Percentiles rank a stretch among this genome's conserved stretches.
phyloP scores from a whole-genome alignment of 2,329 filamentous ascomycete species.

The Botryosphaeria dothidea region DNA sequence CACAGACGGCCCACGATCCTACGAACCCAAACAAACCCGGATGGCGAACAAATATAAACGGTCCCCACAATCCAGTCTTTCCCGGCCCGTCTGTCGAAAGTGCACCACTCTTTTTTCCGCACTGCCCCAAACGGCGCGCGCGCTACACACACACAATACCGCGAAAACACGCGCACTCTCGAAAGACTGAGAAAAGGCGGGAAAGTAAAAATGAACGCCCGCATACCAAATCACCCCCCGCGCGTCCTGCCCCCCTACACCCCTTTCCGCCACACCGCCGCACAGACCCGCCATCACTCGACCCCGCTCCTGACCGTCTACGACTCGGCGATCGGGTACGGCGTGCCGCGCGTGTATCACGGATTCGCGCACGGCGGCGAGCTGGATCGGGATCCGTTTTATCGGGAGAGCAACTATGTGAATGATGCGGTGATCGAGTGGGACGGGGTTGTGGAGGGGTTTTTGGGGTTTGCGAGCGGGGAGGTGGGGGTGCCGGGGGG shows the following conservation, averaged over 20 bases:
- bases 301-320: background rate
- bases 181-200: too few relatives aligned
- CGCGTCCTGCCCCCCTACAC: background rate
- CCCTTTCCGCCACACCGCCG: background rate
- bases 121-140: too few relatives aligned
- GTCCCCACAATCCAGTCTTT: too few relatives aligned
- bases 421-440: background rate
- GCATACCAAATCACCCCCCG: background rate
- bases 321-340: conserved; percentile 8
- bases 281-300: background rate
- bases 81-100: too few relatives aligned
- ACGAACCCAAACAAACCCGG: background rate
- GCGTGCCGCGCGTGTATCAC: background rate
- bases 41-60: too few relatives aligned
- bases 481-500: background rate
- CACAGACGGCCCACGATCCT: background rate
- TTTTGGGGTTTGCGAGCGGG: background rate
- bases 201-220: background rate
- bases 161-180: too few relatives aligned
- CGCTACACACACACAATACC: too few relatives aligned
- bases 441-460: background rate
- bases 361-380: background rate
- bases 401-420: background rate
- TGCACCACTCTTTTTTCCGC: too few relatives aligned
- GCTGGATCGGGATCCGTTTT: background rate